Evolutionary conservation across 208 protist species (phyloP), one percentile per base, ranked within the genome.

Genomic region (Leishmania amazonensis): DNA sequence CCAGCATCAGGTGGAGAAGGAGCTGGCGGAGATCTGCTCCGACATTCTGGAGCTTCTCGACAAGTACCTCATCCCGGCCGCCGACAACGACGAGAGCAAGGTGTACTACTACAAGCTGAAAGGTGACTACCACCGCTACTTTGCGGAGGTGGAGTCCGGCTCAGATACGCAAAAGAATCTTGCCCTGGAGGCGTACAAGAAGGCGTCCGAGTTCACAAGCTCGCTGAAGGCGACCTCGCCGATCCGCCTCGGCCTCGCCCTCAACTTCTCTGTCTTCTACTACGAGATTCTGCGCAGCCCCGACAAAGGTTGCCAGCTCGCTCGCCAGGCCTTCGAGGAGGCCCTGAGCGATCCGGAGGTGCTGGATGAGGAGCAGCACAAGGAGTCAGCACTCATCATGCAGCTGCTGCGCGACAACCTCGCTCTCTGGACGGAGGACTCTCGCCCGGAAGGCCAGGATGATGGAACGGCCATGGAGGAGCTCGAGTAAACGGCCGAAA

Each of bases 181-280:
- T 42, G 96, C 96, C 3, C 91, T 98, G 38, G 92, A 97, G 81
- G 96, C 96, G 40, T 98, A 98, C 90, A 94, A 91, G 79, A 91
- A 96, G 89, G 96, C 94, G 15, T 89, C 90, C 53, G 85, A 97
- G 91, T 95, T 88, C 86, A 95, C 91, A 70, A n/a, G 78, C 60
- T 89, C 94, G 53, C 89, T 98, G 76, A 94, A 96, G 88, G 88
- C 92, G 5, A 96, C 99, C 40, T 96, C 99, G 84, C 99, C 99
- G 57, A 99, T 99, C 85, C 97, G 99, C 79, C 97, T 99, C 42
- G 99, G 99, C 78, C 98, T 99, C 58, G 99, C 99, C 21, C 96
- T 99, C 40, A 99, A 99, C 96, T 99, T 99, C 90, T 99, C 98
- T 62, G 99, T 99, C 54, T 99, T 99, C 90, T 99, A 99, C 89